Base-by-base conservation (phyloP, 106 monocot species). In the Amphibolis antarctica region DNA sequence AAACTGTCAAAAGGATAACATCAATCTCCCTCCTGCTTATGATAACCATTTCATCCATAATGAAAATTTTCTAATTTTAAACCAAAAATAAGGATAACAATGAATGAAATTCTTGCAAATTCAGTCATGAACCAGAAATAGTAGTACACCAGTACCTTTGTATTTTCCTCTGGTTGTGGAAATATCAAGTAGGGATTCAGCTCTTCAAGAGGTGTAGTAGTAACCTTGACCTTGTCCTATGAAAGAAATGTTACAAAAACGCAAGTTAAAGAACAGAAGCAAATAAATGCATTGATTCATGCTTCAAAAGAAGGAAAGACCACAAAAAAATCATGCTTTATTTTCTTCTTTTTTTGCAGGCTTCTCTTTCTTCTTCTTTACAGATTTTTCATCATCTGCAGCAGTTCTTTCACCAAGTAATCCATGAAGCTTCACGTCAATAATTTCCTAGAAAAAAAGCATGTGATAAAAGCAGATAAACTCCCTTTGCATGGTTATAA, bases 331-430 rank as follows among this genome's bases (percentile, higher is more conserved):
- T 46, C 27, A 30, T 54, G 23, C 43, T 63, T 5, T 56, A 24
- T 20, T 44, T 53, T 91, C 96, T 78, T 90, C 90, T 72, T 74
- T 49, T 79, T 86, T 89, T 19, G 49, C 76, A 72, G 90, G 74
- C 69, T 90, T 98, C 64, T 84, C 96, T 62, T 90, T 96, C 78
- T 86, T 98, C 69, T 98, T 98, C 65, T 90, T 98, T 60, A 80
- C 50, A 70, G 90, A 82, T 36, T 90, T 89, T 66, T 74, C 75
- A 69, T 98, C 78, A 81, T 90, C 96, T 68, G 81, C 80, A 54
- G 86, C 86, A 67, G 89, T 98, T 74, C 80, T 84, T 66, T 90
- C 86, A 42, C 96, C 96, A 48, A 98, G 77, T 55, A 90, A 76
- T 26, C 52, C 70, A 44, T 9, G 26, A 66, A 98, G 84, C 48